Evolutionary conservation across 768 basidiomycete genomes (phyloP).

Genomic region (Mycena haematopus): DNA sequence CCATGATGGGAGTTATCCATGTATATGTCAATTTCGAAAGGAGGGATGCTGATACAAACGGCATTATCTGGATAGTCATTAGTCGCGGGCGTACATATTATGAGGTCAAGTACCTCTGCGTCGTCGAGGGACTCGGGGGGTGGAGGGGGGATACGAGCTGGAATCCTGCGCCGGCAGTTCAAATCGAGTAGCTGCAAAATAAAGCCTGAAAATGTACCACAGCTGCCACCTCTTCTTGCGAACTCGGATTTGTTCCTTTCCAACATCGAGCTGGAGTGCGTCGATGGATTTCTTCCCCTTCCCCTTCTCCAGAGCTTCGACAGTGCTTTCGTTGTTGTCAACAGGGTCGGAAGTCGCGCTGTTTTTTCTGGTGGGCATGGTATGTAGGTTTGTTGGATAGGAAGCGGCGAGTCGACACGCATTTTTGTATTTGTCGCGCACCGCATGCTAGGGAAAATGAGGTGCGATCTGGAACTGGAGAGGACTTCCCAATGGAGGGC

Average conservation of each 20-base stretch:
- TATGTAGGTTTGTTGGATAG: not conserved
- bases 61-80: conserved; percentile 49
- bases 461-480: not conserved
- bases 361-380: conserved; percentile 11
- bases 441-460: conserved; percentile 1
- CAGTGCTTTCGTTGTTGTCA: conserved; percentile 39
- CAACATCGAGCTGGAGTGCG: conserved; percentile 47
- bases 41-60: conserved; percentile 62
- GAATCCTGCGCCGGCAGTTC: conserved; percentile 50
- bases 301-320: conserved; percentile 18
- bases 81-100: not conserved
- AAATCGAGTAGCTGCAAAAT: not conserved
- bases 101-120: conserved; percentile 46
- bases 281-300: conserved; percentile 26
- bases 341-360: not conserved
- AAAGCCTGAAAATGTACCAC: conserved; percentile 45
- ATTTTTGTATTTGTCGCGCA: conserved; percentile 1
- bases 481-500: not conserved
- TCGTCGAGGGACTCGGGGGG: conserved; percentile 62
- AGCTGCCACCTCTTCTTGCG: conserved; percentile 61
- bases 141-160: conserved; percentile 62
- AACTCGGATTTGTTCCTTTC: conserved; percentile 45
- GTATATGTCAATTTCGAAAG: conserved; percentile 66
- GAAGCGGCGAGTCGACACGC: not conserved
- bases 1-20: conserved; percentile 71